Conservation (phyloP, 805 yeast genomes). For the Yarrowia keelungensis region DNA sequence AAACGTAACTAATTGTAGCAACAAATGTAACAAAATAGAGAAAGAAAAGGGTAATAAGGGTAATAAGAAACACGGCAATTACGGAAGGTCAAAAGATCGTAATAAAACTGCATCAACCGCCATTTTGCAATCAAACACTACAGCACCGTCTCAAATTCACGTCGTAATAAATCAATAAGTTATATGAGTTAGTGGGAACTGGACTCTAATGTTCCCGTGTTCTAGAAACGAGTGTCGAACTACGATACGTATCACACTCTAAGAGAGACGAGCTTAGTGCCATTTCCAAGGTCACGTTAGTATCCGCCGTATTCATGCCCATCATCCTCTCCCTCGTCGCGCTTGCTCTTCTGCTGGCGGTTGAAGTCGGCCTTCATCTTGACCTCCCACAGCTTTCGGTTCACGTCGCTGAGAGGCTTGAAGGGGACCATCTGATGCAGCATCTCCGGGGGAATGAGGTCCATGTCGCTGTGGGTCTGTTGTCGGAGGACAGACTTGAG, state of each 20-base stretch:
- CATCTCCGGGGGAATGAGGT: constrained; percentile 32
- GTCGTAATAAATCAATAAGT: constrained; percentile 38
- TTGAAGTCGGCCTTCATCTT: constrained; percentile 36
- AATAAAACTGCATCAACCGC: too few relatives aligned
- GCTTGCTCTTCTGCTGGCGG: constrained; percentile 12
- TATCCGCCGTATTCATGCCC: not conserved
- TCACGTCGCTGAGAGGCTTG: constrained; percentile 27
- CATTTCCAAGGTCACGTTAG: too few relatives aligned
- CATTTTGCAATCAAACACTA: too few relatives aligned
- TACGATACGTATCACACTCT: too few relatives aligned
- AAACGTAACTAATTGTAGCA: too few relatives aligned
- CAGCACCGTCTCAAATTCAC: not conserved
- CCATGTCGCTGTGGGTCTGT: constrained; percentile 20
- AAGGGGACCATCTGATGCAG: constrained; percentile 38
- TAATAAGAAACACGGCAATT: too few relatives aligned
- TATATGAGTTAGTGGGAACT: constrained; percentile 38
- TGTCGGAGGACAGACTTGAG: constrained; percentile 35
- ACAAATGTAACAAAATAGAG: too few relatives aligned
- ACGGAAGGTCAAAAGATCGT: too few relatives aligned
- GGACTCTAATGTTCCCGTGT: constrained; percentile 27
- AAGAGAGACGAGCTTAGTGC: too few relatives aligned
- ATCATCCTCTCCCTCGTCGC: constrained; percentile 14
- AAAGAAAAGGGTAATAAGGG: too few relatives aligned
- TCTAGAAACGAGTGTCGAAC: constrained; percentile 2
- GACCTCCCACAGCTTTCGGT: constrained; percentile 36